Evolutionary conservation across 805 yeast species (phyloP).

Genomic region (Sungouiella thailandica): DNA sequence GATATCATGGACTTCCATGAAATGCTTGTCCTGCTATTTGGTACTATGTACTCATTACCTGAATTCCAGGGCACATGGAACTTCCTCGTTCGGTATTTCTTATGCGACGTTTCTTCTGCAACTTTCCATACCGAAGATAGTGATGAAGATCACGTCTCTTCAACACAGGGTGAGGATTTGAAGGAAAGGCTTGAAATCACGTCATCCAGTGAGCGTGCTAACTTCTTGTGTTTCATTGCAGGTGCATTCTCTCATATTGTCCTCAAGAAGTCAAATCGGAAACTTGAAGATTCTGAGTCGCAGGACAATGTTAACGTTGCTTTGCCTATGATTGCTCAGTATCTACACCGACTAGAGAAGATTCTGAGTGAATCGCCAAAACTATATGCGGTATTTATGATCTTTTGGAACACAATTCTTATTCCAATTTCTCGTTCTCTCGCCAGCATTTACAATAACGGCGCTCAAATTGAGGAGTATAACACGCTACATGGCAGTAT

Average conservation of each 20-base stretch:
- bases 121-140: slow-evolving; percentile 12
- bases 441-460: slow-evolving; percentile 22
- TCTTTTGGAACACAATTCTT: slow-evolving; percentile 23
- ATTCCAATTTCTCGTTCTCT: slow-evolving; percentile 10
- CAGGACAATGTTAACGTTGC: slow-evolving; percentile 11
- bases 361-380: slow-evolving; percentile 17
- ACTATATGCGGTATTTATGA: slow-evolving; percentile 19
- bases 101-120: slow-evolving; percentile 41
- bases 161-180: slow-evolving; percentile 24
- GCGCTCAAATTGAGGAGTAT: slow-evolving; percentile 22
- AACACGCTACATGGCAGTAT: slow-evolving; percentile 22
- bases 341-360: slow-evolving; percentile 19
- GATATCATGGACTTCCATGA: slow-evolving; percentile 1
- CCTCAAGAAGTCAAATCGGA: slow-evolving; percentile 17
- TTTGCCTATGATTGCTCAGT: slow-evolving; percentile 19
- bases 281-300: slow-evolving; percentile 12
- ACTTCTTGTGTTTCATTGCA: slow-evolving; percentile 33
- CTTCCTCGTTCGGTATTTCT: slow-evolving; percentile 34
- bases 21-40: slow-evolving; percentile 20
- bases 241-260: slow-evolving; percentile 35
- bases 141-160: slow-evolving; percentile 10
- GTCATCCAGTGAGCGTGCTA: slow-evolving; percentile 15
- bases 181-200: slow-evolving; percentile 24
- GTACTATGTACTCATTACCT: slow-evolving; percentile 28
- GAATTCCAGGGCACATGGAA: slow-evolving; percentile 33